phyloP scores from a whole-genome alignment of 805 yeast species.

The Zygotorulaspora chibaensis region DNA sequence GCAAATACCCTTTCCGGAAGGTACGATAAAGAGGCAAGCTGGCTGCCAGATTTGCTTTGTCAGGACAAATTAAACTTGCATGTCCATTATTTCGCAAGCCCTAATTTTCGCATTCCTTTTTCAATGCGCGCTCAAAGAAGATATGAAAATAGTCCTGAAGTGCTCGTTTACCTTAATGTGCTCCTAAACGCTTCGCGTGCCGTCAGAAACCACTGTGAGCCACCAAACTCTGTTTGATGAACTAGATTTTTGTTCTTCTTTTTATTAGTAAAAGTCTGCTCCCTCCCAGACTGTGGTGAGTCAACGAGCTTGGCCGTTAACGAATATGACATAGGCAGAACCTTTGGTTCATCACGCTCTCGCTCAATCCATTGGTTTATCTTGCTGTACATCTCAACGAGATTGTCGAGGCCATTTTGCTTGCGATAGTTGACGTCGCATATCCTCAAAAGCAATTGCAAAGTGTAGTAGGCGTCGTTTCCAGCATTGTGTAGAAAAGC shows the following conservation, averaged over 20 bases:
- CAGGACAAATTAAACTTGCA: too few species aligned
- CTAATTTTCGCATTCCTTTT: not conserved
- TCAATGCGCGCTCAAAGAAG: not conserved
- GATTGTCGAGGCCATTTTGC: constrained; percentile 26
- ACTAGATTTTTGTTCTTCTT: constrained; percentile 19
- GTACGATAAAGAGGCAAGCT: not conserved
- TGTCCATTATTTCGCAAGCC: not conserved
- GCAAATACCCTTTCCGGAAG: not conserved
- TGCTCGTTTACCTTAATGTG: constrained; percentile 9
- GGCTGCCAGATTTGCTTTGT: too few species aligned
- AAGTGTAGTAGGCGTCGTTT: constrained; percentile 64
- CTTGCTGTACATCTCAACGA: constrained; percentile 17
- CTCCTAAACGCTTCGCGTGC: constrained; percentile 24
- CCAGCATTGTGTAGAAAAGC: constrained; percentile 65
- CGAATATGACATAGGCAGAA: constrained; percentile 30
- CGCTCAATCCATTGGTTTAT: constrained; percentile 22
- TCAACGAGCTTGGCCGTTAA: constrained; percentile 14
- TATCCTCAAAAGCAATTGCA: constrained; percentile 46
- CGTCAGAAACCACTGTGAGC: constrained; percentile 22
- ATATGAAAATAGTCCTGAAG: not conserved
- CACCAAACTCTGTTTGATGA: constrained; percentile 33
- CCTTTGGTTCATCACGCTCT: constrained; percentile 23
- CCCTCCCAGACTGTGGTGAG: constrained; percentile 2
- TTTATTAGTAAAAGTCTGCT: constrained; percentile 1
- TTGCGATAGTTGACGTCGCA: constrained; percentile 41